Evolutionary conservation across 805 yeast genomes (phyloP), one percentile per base, ranked within the genome.

Genomic region (Ogataea haglerorum): DNA sequence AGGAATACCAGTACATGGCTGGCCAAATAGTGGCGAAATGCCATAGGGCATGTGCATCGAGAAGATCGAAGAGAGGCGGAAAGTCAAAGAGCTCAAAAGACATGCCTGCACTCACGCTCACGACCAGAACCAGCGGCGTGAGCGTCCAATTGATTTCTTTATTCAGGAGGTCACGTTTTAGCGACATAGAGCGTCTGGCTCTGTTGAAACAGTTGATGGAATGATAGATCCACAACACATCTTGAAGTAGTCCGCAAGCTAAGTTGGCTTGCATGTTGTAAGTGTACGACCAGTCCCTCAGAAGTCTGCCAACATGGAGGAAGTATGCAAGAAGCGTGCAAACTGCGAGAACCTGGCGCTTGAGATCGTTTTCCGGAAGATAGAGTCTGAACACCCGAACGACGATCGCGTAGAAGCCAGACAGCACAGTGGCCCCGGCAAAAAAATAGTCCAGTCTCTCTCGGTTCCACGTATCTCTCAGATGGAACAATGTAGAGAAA

Each of bases 21-120:
- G 98, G 98, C 55, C 87, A 60, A 2, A 90, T 80, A 0, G 99
- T 93, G 15, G 86, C 76, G 19, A 85, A 71, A 60, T 93, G 99
- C 99, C 99, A 93, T 28, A 91, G 55, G 0, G 96, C 79, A 63
- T 93, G 99, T 0, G 96, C 95, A 64, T 93, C 99, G 0, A 93
- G 53, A 28, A 85, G 70, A 51, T 73, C 84, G 36, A 54, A 65
- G 27, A 83, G 58, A 12, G 85, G 93, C 4, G 95, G 76, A 59
- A 93, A 93, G 63, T 91, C 99, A 62, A 89, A 85, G 26, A 91
- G 64, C 59, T 91, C 99, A 49, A 91, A 75, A n/a, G 84, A 71
- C 93, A 88, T 87, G 1, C 95, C 97, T 17, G 74, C 52, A 2
- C 76, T 54, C 9, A 90, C 82, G 29, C 70, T 57, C 0, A 64